phyloP scores from a whole-genome alignment of 257 asterid species.

The Nicotiana benthamiana region DNA sequence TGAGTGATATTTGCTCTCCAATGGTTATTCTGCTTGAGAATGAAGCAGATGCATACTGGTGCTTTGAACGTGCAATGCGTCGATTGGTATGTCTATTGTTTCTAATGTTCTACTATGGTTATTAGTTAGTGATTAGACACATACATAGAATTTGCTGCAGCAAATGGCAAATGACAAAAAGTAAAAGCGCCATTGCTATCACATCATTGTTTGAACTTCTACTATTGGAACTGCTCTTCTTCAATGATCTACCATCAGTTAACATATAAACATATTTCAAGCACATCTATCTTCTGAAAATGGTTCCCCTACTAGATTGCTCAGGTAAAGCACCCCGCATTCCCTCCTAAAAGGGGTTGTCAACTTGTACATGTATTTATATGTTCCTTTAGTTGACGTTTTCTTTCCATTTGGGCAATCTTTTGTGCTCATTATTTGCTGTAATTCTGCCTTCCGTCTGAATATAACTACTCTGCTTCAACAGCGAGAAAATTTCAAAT shows the following conservation, averaged over 20 bases:
- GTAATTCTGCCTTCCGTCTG: constrained; percentile 17
- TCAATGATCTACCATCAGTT: background rate
- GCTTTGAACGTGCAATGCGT: constrained; percentile 97
- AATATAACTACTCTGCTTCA: constrained; percentile 2
- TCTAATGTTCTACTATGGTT: background rate
- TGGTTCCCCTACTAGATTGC: background rate
- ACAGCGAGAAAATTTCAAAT: constrained; percentile 84
- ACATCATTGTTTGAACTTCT: background rate
- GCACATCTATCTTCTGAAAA: background rate
- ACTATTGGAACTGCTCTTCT: background rate
- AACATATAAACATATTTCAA: background rate
- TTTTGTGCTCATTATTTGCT: constrained; percentile 1
- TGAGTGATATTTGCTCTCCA: constrained; percentile 98
- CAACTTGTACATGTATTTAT: background rate
- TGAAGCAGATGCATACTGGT: constrained; percentile 98
- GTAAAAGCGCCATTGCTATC: background rate
- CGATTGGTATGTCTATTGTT: constrained; percentile 54
- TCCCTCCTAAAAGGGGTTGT: background rate
- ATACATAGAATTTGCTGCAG: background rate
- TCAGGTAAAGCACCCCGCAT: background rate
- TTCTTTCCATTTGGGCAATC: background rate
- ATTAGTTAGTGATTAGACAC: background rate
- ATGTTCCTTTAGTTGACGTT: background rate
- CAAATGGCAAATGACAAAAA: background rate
- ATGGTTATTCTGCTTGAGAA: constrained; percentile 73